phyloP scores from a whole-genome alignment of 202 grass and related monocot genomes.

The Musa balbisiana region DNA sequence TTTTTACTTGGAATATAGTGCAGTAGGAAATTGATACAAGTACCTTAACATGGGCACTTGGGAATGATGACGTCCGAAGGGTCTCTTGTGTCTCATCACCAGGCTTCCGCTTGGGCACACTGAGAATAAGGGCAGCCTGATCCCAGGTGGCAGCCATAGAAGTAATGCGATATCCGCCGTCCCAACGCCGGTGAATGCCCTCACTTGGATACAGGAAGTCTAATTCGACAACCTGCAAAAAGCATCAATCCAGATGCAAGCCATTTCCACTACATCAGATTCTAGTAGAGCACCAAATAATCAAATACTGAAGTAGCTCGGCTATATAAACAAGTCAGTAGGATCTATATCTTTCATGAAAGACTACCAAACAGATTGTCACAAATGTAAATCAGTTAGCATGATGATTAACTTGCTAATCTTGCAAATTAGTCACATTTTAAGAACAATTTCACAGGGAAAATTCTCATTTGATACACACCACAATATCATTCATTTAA shows the following conservation, averaged over 20 bases:
- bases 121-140: constrained; percentile 20
- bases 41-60: constrained; percentile 21
- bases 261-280: neutral
- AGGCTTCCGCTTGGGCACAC: constrained; percentile 14
- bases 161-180: constrained; percentile 19
- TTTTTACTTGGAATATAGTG: neutral
- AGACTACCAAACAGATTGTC: no score
- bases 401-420: neutral
- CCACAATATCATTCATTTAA: neutral
- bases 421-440: neutral
- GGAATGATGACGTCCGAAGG: constrained; percentile 18
- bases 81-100: constrained; percentile 20
- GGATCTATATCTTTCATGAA: no score
- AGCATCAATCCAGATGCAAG: neutral
- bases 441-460: constrained; percentile 2
- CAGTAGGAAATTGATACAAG: neutral
- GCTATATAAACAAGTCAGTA: no score
- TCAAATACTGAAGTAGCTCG: neutral
- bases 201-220: constrained; percentile 25
- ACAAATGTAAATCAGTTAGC: no score
- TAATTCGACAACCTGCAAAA: constrained; percentile 20
- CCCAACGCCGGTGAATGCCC: constrained; percentile 19
- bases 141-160: constrained; percentile 21
- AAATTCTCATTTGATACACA: neutral
- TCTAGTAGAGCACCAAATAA: neutral